Evolutionary conservation across 176 grass and related monocot species (phyloP), one percentile per base, ranked within the genome.

Genomic region (Triticum urartu): DNA sequence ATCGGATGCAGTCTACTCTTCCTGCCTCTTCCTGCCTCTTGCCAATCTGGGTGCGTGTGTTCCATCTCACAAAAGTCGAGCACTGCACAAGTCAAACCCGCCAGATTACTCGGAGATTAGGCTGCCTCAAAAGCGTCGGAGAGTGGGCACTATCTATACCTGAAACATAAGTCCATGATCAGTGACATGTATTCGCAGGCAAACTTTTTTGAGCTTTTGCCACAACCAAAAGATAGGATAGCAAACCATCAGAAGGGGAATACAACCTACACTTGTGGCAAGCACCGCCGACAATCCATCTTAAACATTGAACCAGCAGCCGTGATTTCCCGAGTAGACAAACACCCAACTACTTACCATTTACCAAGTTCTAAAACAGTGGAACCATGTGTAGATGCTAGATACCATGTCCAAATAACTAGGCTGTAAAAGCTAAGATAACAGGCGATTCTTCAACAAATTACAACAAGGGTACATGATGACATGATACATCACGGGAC

Each of bases 1-100:
- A 91, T 91, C 89, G 36, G 86, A 91, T 88, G 69, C 89, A 43
- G 70, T 91, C 68, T 56, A 84, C 82, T 67, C 79, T 11, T 54
- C 25, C n/a, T 47, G 63, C 35, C 81, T 30, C 81, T 30, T 54
- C 25, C n/a, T 47, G 63, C 35, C 81, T 30, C 81, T 30, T 54
- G 58, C 67, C 71, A 70, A 90, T 77, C 25, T 86, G 54, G 69
- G 25, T 11, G 11, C 42, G 50, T 0, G 50, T 54, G 50, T 64
- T 70, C 81, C 86, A 81, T 85, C 28, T 70, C 63, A 77, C 77
- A 88, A 88, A 78, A 87, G 77, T 34, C 28, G 50, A 56, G 70
- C 77, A 64, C 69, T 24, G 28, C 76, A 38, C 38, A 85, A 85
- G 89, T 88, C 86, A 88, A 91, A 91, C 81, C 71, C 89, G 69